Evolutionary conservation across 345 rosid species (phyloP), one percentile per base, ranked within the genome.

Genomic region (Dovyalis caffra): DNA sequence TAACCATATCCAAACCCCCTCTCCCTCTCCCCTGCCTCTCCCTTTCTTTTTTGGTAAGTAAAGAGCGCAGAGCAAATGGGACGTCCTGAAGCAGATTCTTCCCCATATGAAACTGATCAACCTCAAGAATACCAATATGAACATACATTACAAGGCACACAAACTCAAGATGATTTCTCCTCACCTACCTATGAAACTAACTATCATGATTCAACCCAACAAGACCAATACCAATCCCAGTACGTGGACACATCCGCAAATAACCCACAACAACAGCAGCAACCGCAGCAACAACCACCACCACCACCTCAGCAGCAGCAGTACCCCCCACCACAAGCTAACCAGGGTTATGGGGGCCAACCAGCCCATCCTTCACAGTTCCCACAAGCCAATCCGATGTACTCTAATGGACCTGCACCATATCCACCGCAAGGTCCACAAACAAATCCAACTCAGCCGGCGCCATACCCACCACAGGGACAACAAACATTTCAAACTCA

Each of bases 11-110:
- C n/a, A n/a, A n/a, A n/a, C n/a, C n/a, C n/a, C n/a, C n/a, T n/a
- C n/a, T 6, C 9, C 25, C 14, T 28, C 33, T 10, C 6, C 3
- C 16, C 33, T 26, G 12, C 53, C 57, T 26, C 57, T 43, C 25
- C 33, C 49, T 67, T 6, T 67, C 16, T n/a, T 43, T 51, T 10
- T 18, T 14, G 2, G 9, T 38, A n/a, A 47, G 31, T 12, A 14
- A 47, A 49, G 62, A 53, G 60, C 45, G 23, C 35, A 28, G 16
- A 65, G 47, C 31, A 51, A 69, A 69, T 69, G 72, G 72, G 61
- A 10, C 72, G 72, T 69, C 62, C 72, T 18, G 28, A 31, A 31
- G 72, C 43, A 49, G 72, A 69, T 10, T 20, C 63, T 31, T 49
- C 63, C 11, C 6, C 37, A 0, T 28, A 68, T 31, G 58, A 68